Percentiles rank a stretch among this genome's conserved stretches.
Evolutionary conservation across 2,329 filamentous ascomycete species (phyloP).

Genomic region (Paecilomyces dactylethromorphus): DNA sequence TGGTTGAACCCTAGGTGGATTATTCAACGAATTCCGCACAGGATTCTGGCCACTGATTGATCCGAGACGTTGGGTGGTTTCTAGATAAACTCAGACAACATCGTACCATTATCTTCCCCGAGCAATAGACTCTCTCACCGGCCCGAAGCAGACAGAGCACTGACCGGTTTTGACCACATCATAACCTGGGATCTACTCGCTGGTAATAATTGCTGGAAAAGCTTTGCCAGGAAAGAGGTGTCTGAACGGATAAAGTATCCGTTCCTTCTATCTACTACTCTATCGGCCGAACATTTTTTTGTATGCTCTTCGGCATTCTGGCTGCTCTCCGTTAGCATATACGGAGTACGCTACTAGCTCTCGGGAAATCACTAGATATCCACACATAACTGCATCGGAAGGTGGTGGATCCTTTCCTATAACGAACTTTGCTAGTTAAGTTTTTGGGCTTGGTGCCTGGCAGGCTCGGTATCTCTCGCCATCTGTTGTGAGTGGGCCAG

Average conservation of each 20-base stretch:
- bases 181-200: neutral
- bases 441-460: neutral
- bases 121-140: neutral
- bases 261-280: neutral
- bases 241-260: neutral
- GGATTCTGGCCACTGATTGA: neutral
- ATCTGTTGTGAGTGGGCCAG: neutral
- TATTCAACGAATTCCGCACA: neutral
- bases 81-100: neutral
- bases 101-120: neutral
- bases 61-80: neutral
- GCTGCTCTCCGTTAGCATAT: neutral
- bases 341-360: neutral
- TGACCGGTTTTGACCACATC: neutral
- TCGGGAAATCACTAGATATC: neutral
- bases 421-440: neutral
- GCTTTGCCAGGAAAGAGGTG: neutral
- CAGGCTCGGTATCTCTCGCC: neutral
- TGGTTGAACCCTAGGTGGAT: neutral
- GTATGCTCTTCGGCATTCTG: neutral
- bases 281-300: neutral
- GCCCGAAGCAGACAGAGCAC: neutral
- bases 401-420: neutral
- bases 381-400: neutral
- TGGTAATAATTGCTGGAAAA: neutral